A percentile compares a stretch with the other conserved stretches of the same genome.
Evolutionary conservation across 2,329 filamentous ascomycete genomes (phyloP).

Genomic region (Capronia coronata): DNA sequence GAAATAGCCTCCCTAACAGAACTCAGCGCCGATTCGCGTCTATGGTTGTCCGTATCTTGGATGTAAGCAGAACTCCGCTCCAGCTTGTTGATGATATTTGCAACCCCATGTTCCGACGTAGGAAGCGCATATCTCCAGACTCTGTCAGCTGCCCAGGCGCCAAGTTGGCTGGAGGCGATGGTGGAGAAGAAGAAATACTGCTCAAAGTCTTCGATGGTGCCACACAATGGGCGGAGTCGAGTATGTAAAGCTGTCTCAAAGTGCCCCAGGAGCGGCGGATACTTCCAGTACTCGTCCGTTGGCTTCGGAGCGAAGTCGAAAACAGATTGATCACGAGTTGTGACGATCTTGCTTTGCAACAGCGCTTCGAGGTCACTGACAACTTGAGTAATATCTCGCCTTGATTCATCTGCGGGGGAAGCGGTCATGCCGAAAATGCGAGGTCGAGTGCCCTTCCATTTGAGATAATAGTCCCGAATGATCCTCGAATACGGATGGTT

Average conservation of each 20-base stretch:
- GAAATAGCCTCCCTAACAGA: constrained; percentile 14
- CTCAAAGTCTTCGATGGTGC: constrained; percentile 48
- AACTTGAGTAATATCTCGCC: constrained; percentile 63
- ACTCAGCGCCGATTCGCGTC: constrained; percentile 12
- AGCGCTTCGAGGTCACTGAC: constrained; percentile 65
- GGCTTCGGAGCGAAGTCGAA: constrained; percentile 56
- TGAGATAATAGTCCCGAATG: constrained; percentile 75
- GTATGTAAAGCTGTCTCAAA: constrained; percentile 61
- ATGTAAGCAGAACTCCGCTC: constrained; percentile 17
- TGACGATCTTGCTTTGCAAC: constrained; percentile 77
- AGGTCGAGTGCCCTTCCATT: constrained; percentile 50
- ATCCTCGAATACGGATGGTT: constrained; percentile 84
- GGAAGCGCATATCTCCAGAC: constrained; percentile 68
- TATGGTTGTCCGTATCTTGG: constrained; percentile 7
- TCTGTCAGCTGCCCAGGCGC: constrained; percentile 76
- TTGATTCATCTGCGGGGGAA: constrained; percentile 74
- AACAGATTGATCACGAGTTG: constrained; percentile 56
- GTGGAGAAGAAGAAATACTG: constrained; percentile 55
- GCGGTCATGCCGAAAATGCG: constrained; percentile 95
- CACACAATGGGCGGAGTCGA: constrained; percentile 49
- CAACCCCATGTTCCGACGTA: constrained; percentile 14
- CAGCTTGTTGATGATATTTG: constrained; percentile 12
- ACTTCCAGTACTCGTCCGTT: constrained; percentile 52
- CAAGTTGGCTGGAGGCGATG: constrained; percentile 60
- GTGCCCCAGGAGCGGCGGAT: constrained; percentile 47